These are phyloP conservation scores for Hypoxylon sp. DNA, from an alignment of 2,329 filamentous ascomycete genomes.

Conservation along the genomic window DNA sequence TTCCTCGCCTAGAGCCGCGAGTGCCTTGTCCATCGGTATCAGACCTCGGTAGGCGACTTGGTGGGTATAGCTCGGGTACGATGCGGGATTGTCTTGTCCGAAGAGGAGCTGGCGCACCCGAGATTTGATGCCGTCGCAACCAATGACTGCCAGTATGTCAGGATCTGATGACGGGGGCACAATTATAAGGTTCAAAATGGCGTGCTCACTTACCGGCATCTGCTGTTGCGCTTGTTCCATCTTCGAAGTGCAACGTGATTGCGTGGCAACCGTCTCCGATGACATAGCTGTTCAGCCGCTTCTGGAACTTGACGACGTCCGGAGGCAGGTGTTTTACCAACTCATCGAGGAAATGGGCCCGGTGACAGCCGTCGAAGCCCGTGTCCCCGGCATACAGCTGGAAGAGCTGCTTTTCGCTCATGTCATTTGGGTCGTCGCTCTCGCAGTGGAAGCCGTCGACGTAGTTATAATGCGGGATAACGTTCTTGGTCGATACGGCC, in stretches of 20 bases:
- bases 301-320: slow-evolving; percentile 58
- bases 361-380: slow-evolving; percentile 53
- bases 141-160: slow-evolving; percentile 33
- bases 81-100: slow-evolving; percentile 55
- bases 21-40: slow-evolving; percentile 63
- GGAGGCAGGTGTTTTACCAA: slow-evolving; percentile 62
- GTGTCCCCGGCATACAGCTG: slow-evolving; percentile 3
- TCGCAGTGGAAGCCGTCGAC: slow-evolving; percentile 39
- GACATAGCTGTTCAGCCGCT: slow-evolving; percentile 43
- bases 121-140: slow-evolving; percentile 65
- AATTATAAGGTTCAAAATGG: no score
- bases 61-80: slow-evolving; percentile 62
- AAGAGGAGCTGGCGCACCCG: slow-evolving; percentile 61
- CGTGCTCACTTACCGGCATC: no score
- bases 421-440: not conserved
- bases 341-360: slow-evolving; percentile 64
- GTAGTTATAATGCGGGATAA: slow-evolving; percentile 26
- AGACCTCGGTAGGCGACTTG: slow-evolving; percentile 67
- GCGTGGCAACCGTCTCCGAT: slow-evolving; percentile 43
- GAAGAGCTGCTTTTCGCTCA: slow-evolving; percentile 8
- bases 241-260: slow-evolving; percentile 59
- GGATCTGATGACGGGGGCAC: no score
- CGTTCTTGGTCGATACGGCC: slow-evolving; percentile 21
- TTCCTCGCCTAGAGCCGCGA: slow-evolving; percentile 56
- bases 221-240: slow-evolving; percentile 55